Conservation (phyloP, 257 asterid genomes). For the Solanum corneliomulleri region DNA sequence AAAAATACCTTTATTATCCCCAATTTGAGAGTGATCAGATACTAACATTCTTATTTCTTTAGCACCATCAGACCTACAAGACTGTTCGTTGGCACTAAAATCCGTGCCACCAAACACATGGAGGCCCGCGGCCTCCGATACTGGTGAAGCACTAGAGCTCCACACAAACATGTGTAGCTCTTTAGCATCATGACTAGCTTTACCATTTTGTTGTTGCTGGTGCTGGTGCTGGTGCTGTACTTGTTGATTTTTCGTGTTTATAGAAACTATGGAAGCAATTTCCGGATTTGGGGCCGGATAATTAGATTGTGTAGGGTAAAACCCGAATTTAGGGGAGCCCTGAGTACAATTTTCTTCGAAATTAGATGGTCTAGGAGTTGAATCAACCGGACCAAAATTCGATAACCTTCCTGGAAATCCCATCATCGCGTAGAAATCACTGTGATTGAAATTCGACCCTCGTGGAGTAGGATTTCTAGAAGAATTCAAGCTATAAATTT, state of each 20-base stretch:
- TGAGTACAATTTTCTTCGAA: conserved; percentile 76
- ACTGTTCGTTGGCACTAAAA: conserved; percentile 44
- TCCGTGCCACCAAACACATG: conserved; percentile 38
- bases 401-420: conserved; percentile 26
- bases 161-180: conserved; percentile 98
- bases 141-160: conserved; percentile 97
- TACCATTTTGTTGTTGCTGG: conserved; percentile 16
- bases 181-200: conserved; percentile 59
- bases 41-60: conserved; percentile 83
- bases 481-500: conserved; percentile 34
- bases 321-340: conserved; percentile 60
- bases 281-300: conserved; percentile 93
- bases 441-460: conserved; percentile 36
- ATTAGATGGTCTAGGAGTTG: conserved; percentile 84
- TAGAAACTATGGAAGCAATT: conserved; percentile 47
- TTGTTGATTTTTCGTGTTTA: conserved; percentile 14
- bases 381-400: conserved; percentile 23
- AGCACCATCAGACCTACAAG: conserved; percentile 77
- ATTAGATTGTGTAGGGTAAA: conserved; percentile 36
- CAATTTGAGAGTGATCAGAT: conserved; percentile 69
- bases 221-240: neutral
- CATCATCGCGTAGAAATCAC: conserved; percentile 44
- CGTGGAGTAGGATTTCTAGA: conserved; percentile 43
- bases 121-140: conserved; percentile 50
- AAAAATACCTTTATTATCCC: conserved; percentile 54